phyloP scores from a whole-genome alignment of 1,139 yeast species.

The Hanseniaspora sp. region DNA sequence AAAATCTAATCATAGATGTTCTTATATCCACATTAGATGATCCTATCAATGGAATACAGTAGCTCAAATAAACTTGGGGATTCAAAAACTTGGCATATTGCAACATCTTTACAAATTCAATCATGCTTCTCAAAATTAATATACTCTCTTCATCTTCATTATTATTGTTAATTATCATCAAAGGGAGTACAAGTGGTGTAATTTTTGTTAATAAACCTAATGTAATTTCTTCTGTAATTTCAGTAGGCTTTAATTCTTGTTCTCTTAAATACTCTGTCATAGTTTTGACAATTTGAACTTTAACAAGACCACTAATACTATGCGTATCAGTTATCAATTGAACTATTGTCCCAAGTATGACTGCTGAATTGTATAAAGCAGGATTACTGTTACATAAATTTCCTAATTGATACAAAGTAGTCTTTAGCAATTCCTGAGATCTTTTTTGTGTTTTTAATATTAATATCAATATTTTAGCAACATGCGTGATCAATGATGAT shows the following conservation, averaged over 20 bases:
- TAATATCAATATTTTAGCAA: neutral
- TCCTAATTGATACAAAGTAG: neutral
- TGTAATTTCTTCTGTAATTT: neutral
- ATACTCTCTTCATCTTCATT: neutral
- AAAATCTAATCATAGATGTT: neutral
- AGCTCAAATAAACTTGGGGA: neutral
- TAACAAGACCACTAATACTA: neutral
- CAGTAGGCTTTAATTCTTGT: neutral
- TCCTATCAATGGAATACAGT: neutral
- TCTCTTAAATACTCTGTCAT: neutral
- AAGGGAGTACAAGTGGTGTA: neutral
- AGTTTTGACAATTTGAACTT: neutral
- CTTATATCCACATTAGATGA: neutral
- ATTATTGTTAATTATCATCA: neutral
- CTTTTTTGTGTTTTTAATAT: neutral
- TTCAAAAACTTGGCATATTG: constrained; percentile 2
- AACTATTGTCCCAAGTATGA: neutral
- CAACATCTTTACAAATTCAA: neutral
- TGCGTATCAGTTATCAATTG: neutral
- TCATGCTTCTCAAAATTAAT: neutral
- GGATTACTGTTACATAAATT: neutral
- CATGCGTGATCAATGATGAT: neutral
- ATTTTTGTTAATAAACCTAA: neutral
- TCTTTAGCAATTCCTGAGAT: neutral
- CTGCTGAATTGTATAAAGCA: neutral